Evolutionary conservation across 208 protist species (phyloP), one percentile per base, ranked within the genome.

Genomic region (Trypanosoma cruzi): DNA sequence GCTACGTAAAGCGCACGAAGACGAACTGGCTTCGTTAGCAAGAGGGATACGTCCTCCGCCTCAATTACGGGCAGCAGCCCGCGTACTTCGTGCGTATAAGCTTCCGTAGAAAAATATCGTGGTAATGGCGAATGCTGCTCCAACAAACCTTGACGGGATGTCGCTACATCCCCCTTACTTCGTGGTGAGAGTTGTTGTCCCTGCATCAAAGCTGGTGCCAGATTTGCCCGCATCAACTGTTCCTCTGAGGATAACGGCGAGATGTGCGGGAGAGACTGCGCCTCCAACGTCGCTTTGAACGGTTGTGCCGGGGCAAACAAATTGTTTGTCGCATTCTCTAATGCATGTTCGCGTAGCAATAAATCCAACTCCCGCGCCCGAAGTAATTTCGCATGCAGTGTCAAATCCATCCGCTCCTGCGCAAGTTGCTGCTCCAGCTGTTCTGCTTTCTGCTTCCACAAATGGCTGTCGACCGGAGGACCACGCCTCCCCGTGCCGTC

Each of bases 321-420:
- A 4, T 48, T 61, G 18, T 37, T 24, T 49, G 67, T 74, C 4
- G 56, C 67, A 2, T 54, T 64, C 42, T 64, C 62, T 0, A 79
- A 28, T 1, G 32, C 56, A 54, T 64, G 70, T 63, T 80, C 66
- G 24, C 73, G 76, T 34, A 86, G 63, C 0, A 83, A 40, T 4
- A 81, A 34, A 44, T 85, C 73, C n/a, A 86, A n/a, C 56, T 86
- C 81, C 28, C 78, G 49, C 13, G 81, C 56, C 1, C 79, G 73
- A 2, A 83, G 66, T 31, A 75, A 54, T 64, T 77, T 75, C 52
- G 72, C 72, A n/a, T 32, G 36, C 18, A 56, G 59, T 24, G 34
- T 48, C 20, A 79, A n/a, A 18, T 64, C 65, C 2, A 50, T 32
- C 28, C 40, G 63, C 62, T 64, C 42, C 50, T 65, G 42, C 20